These are phyloP conservation scores for Coemansia sp. DNA, from an alignment of 192 early-diverging fungal genomes.

Conservation along the genomic window DNA sequence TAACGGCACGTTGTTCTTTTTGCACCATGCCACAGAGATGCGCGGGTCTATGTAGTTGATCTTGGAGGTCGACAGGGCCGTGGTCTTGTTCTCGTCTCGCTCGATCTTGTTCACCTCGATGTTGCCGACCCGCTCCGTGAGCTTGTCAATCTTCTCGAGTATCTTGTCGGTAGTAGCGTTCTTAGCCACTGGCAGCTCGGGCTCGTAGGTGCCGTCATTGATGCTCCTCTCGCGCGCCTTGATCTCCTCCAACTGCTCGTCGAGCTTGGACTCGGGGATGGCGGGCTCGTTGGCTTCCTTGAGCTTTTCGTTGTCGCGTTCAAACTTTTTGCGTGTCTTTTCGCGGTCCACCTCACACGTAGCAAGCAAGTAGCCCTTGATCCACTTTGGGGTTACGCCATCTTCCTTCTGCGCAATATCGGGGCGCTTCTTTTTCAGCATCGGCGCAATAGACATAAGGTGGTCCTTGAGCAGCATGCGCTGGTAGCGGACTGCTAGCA, in stretches of 20 bases:
- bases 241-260: constrained; percentile 44
- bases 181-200: constrained; percentile 36
- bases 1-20: constrained; percentile 80
- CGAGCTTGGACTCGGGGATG: constrained; percentile 55
- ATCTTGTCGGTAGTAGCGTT: constrained; percentile 65
- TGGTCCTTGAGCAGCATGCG: constrained; percentile 66
- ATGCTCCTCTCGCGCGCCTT: constrained; percentile 51
- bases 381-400: constrained; percentile 79
- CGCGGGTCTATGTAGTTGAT: constrained; percentile 99
- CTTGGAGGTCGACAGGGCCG: constrained; percentile 93
- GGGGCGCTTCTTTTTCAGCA: constrained; percentile 72
- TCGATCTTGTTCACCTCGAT: constrained; percentile 76
- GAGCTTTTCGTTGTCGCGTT: constrained; percentile 84
- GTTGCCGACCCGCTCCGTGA: constrained; percentile 69
- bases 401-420: constrained; percentile 66
- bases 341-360: constrained; percentile 75
- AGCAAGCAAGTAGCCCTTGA: constrained; percentile 58
- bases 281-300: constrained; percentile 61
- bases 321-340: constrained; percentile 57
- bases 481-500: constrained; percentile 85
- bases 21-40: constrained; percentile 92
- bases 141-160: constrained; percentile 65
- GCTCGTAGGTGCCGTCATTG: constrained; percentile 28
- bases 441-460: constrained; percentile 71
- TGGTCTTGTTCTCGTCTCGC: constrained; percentile 97